These are phyloP conservation scores for Sextonia rubra DNA, from an alignment of 164 flowering plant species.

Conservation along the genomic window DNA sequence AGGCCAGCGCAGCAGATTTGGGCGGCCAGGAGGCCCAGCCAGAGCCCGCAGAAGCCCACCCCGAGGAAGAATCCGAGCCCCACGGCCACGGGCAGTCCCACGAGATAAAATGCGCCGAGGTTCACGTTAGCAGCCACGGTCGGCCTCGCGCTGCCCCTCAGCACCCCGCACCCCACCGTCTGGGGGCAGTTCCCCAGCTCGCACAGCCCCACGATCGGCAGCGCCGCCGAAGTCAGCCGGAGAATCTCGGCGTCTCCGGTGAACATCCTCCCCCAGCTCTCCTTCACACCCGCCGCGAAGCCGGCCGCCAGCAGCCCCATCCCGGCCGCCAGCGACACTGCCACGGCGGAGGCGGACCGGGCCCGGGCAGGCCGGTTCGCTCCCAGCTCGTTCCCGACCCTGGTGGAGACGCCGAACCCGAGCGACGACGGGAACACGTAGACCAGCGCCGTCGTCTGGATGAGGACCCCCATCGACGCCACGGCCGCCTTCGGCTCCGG, in stretches of 20 bases:
- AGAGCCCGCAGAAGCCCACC: slow-evolving; percentile 75
- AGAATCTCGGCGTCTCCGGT: slow-evolving; percentile 52
- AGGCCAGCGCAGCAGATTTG: slow-evolving; percentile 84
- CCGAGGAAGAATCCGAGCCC: slow-evolving; percentile 61
- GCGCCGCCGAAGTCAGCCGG: slow-evolving; percentile 60
- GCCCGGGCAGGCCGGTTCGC: slow-evolving; percentile 66
- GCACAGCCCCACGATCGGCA: slow-evolving; percentile 85
- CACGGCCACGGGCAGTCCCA: slow-evolving; percentile 89
- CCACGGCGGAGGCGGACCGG: slow-evolving; percentile 43
- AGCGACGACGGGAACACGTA: slow-evolving; percentile 86
- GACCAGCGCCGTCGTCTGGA: slow-evolving; percentile 80
- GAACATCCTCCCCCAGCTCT: slow-evolving; percentile 69
- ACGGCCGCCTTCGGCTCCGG: slow-evolving; percentile 63
- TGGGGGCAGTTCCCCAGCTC: slow-evolving; percentile 97
- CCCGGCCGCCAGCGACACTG: slow-evolving; percentile 40
- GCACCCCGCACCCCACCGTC: slow-evolving; percentile 87
- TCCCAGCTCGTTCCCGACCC: slow-evolving; percentile 93
- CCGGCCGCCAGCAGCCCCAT: slow-evolving; percentile 64
- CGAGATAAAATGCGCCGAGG: slow-evolving; percentile 79
- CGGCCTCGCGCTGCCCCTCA: slow-evolving; percentile 82
- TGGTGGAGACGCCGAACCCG: slow-evolving; percentile 79
- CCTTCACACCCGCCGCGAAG: slow-evolving; percentile 49
- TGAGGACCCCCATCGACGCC: slow-evolving; percentile 88
- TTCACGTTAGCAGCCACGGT: slow-evolving; percentile 77
- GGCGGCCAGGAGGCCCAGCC: slow-evolving; percentile 78